A percentile compares a stretch with the other conserved stretches of the same genome.
phyloP scores from a whole-genome alignment of 2,329 filamentous ascomycete species.

The Colletotrichum spinosum region DNA sequence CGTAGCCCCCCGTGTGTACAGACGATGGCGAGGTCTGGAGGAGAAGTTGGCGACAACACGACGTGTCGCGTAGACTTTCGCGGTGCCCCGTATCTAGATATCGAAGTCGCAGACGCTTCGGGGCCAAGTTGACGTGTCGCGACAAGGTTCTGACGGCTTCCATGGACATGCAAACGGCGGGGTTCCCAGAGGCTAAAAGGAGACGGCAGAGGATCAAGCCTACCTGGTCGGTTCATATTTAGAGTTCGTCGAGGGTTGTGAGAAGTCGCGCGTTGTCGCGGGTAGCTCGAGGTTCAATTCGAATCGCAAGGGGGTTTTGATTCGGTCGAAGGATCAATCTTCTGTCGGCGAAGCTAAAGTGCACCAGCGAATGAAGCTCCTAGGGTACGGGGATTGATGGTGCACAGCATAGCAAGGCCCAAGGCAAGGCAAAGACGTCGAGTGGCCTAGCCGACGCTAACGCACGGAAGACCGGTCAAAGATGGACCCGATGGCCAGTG shows the following conservation, averaged over 20 bases:
- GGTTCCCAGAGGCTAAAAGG: constrained; percentile 35
- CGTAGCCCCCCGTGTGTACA: not conserved
- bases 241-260: constrained; percentile 36
- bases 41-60: constrained; percentile 4
- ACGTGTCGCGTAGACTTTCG: constrained; percentile 16
- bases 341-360: constrained; percentile 20
- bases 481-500: constrained; percentile 39
- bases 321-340: constrained; percentile 30
- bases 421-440: constrained; percentile 18
- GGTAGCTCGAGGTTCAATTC: constrained; percentile 29
- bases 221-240: constrained; percentile 73
- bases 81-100: not conserved
- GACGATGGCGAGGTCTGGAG: constrained; percentile 18
- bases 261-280: constrained; percentile 36
- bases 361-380: constrained; percentile 26
- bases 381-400: constrained; percentile 27
- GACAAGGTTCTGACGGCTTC: constrained; percentile 20
- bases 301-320: constrained; percentile 34
- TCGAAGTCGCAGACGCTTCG: not conserved
- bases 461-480: constrained; percentile 37
- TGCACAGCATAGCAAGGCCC: constrained; percentile 12
- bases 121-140: constrained; percentile 7
- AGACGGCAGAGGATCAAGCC: constrained; percentile 41
- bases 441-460: constrained; percentile 31
- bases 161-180: constrained; percentile 35